Conservation (phyloP, 148 eudicot genomes). For the Vaccinium vitisidaea region DNA sequence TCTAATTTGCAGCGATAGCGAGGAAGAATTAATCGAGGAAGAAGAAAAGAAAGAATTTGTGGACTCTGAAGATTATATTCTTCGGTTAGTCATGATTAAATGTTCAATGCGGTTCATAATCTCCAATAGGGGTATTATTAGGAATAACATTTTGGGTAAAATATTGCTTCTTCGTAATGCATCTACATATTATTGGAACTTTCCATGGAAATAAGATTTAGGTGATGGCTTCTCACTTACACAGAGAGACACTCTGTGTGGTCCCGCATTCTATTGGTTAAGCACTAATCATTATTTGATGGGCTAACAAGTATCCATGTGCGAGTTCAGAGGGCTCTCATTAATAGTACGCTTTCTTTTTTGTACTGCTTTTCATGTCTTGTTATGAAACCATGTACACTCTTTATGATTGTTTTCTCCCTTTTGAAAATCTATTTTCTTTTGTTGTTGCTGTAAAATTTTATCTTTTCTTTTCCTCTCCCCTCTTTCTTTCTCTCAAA, state of each 20-base stretch:
- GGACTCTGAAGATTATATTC: slow-evolving; percentile 80
- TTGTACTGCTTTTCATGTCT: not conserved
- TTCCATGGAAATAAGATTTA: not conserved
- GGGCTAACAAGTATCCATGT: not conserved
- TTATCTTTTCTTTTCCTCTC: not conserved
- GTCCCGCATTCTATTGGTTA: not conserved
- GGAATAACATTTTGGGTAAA: not conserved
- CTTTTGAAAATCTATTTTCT: not conserved
- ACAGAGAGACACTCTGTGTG: not conserved
- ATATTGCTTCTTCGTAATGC: not conserved
- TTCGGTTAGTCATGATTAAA: slow-evolving; percentile 56
- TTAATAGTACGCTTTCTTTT: not conserved
- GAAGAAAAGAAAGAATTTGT: slow-evolving; percentile 80
- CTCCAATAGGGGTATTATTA: not conserved
- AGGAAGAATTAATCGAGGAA: slow-evolving; percentile 85
- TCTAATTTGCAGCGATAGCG: slow-evolving; percentile 92
- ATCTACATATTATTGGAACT: not conserved
- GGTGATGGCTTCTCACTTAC: not conserved
- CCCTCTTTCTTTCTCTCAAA: not conserved
- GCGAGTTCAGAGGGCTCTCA: not conserved
- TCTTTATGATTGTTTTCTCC: not conserved
- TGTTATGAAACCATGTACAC: not conserved
- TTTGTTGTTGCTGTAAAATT: not conserved
- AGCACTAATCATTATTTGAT: not conserved
- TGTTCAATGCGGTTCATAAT: slow-evolving; percentile 12